Evolutionary conservation across 257 asterid genomes (phyloP), one percentile per base, ranked within the genome.

Genomic region (Solanum rostratum): DNA sequence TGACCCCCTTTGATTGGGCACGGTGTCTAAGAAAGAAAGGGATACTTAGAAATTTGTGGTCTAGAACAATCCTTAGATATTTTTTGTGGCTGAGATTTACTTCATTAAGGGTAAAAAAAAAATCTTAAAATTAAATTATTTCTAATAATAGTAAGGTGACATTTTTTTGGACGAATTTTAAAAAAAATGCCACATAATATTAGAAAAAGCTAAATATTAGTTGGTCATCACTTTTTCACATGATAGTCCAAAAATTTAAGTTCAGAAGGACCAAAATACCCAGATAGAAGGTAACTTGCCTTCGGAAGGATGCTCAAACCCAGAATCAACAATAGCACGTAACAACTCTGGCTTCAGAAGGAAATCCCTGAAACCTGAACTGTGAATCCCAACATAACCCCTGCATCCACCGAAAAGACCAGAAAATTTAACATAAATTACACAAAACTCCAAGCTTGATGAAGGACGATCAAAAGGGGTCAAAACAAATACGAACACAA

Each of bases 261-360:
- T 22, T 73, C 1, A 14, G 79, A 71, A 45, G 80, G 80, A 73
- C 45, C 12, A 73, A 73, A 3, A 41, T 41, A 19, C 29, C 79
- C 53, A 41, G 10, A 43, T 70, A 70, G 10, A n/a, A 70, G 54
- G 49, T 41, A 70, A 69, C 91, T 90, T 88, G 90, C 92, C 92
- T 90, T 90, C 92, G 0, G 92, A 90, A 53, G 92, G 92, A 86
- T 90, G 92, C 89, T 90, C 92, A 83, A 90, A 90, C 73, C 92
- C 92, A 2, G 90, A 90, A 69, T 90, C 92, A 53, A 90, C 92
- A 11, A 90, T 90, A 43, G 92, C 91, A 37, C 92, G 87, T 53
- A 90, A 88, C 83, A 90, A 88, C 85, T 90, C 92, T 71, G 92
- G 92, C 87, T 90, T 90, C 54, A 90, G 83, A 54, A 90, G 90